Conservation (phyloP, 768 basidiomycete genomes). For the Termitomyces sp. region DNA sequence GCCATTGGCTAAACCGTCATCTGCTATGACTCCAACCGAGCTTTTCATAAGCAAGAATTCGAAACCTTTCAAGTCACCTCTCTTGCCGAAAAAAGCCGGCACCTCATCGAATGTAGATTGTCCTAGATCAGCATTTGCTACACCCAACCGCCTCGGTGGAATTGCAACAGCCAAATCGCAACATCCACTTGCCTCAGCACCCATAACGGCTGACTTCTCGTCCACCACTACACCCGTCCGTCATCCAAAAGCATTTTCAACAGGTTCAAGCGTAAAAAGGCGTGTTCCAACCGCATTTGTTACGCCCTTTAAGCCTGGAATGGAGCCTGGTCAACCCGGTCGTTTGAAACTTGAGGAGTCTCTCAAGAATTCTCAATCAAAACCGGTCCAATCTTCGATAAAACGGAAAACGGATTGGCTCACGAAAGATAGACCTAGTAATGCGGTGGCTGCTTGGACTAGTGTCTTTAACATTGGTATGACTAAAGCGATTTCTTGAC, state of each 20-base stretch:
- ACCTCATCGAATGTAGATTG: neutral
- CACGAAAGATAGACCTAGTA: slow-evolving; percentile 10
- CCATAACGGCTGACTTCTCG: slow-evolving; percentile 13
- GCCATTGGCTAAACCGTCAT: slow-evolving; percentile 9
- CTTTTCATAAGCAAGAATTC: slow-evolving; percentile 14
- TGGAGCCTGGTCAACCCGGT: slow-evolving; percentile 39
- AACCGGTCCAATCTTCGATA: slow-evolving; percentile 4
- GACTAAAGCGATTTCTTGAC: slow-evolving; percentile 5
- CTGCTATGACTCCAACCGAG: slow-evolving; percentile 3
- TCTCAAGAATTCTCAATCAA: slow-evolving; percentile 12
- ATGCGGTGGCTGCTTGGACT: neutral
- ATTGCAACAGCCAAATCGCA: slow-evolving; percentile 23
- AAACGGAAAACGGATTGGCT: slow-evolving; percentile 9
- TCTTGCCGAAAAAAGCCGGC: slow-evolving; percentile 19
- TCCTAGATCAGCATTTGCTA: slow-evolving; percentile 26
- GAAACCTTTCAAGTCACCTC: slow-evolving; percentile 45
- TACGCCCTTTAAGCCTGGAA: slow-evolving; percentile 57
- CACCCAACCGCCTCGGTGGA: slow-evolving; percentile 9
- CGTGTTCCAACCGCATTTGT: slow-evolving; percentile 39
- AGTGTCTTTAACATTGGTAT: slow-evolving; percentile 42
- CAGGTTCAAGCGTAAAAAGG: slow-evolving; percentile 10
- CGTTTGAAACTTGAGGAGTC: slow-evolving; percentile 20
- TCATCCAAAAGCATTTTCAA: slow-evolving; percentile 3
- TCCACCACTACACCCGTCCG: slow-evolving; percentile 9
- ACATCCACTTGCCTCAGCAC: slow-evolving; percentile 27